These are phyloP conservation scores for Huntiella moniliformis DNA, from an alignment of 2,329 filamentous ascomycete genomes.

Conservation along the genomic window DNA sequence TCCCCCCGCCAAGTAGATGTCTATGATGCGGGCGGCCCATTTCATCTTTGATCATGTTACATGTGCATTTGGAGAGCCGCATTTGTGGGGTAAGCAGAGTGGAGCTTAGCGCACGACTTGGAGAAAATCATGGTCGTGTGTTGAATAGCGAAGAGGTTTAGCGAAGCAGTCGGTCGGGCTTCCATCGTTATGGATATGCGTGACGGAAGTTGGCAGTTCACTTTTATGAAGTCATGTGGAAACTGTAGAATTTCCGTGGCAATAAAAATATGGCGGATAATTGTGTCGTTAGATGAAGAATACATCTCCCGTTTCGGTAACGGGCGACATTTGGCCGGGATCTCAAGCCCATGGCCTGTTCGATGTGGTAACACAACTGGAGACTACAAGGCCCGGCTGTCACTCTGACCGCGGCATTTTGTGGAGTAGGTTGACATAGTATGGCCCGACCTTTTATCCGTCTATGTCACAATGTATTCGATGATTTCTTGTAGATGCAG, in stretches of 20 bases:
- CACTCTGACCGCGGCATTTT: background rate
- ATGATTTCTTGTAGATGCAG: background rate
- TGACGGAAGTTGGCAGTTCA: too few species aligned
- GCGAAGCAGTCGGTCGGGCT: too few species aligned
- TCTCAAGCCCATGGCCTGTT: too few species aligned
- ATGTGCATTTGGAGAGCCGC: too few species aligned
- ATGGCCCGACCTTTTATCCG: background rate
- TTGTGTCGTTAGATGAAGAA: background rate
- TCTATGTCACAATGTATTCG: background rate
- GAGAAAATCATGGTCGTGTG: background rate
- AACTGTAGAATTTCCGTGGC: background rate
- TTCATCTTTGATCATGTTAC: too few species aligned
- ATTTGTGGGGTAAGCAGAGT: too few species aligned
- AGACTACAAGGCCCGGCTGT: background rate
- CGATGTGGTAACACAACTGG: background rate
- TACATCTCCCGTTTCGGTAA: too few species aligned
- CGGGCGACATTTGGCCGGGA: too few species aligned
- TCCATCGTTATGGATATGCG: too few species aligned
- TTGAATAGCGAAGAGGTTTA: background rate
- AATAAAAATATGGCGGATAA: background rate
- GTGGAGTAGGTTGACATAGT: background rate
- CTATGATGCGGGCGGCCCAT: too few species aligned
- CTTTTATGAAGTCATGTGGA: background rate
- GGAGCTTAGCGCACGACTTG: too few species aligned
- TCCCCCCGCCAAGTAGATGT: too few species aligned